Evolutionary conservation across 2,329 filamentous ascomycete genomes (phyloP).

Genomic region (Fusarium begoniae): DNA sequence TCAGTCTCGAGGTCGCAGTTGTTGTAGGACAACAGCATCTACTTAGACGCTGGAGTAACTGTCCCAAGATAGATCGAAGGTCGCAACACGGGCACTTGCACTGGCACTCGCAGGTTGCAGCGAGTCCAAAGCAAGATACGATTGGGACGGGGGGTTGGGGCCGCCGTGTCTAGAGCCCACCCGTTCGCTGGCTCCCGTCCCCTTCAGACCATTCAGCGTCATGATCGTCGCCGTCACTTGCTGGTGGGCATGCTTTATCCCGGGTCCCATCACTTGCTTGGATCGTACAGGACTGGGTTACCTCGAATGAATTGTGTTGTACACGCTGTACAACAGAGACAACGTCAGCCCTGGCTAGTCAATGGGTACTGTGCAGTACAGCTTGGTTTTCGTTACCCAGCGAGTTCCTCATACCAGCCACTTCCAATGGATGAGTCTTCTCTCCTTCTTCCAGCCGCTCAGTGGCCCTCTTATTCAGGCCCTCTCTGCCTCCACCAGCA

Average conservation of each 20-base stretch:
- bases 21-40: background rate
- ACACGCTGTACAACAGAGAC: constrained; percentile 22
- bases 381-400: background rate
- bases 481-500: constrained; percentile 3
- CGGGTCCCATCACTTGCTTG: constrained; percentile 19
- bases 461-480: constrained; percentile 21
- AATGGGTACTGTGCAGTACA: background rate
- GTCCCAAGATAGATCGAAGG: constrained; percentile 10
- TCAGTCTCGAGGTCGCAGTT: constrained; percentile 32
- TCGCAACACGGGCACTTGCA: background rate
- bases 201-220: constrained; percentile 31
- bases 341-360: constrained; percentile 16
- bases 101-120: constrained; percentile 16
- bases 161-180: constrained; percentile 38
- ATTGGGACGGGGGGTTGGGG: constrained; percentile 15
- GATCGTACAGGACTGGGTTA: constrained; percentile 11
- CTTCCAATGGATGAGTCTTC: background rate
- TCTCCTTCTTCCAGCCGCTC: constrained; percentile 15
- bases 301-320: constrained; percentile 14
- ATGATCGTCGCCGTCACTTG: constrained; percentile 40
- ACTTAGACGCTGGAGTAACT: constrained; percentile 33
- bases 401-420: constrained; percentile 14
- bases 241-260: constrained; percentile 34
- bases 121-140: constrained; percentile 24
- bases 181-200: constrained; percentile 39